Evolutionary conservation across 352 stramenopile species (phyloP).

Genomic region (Globisporangium paddicum): DNA sequence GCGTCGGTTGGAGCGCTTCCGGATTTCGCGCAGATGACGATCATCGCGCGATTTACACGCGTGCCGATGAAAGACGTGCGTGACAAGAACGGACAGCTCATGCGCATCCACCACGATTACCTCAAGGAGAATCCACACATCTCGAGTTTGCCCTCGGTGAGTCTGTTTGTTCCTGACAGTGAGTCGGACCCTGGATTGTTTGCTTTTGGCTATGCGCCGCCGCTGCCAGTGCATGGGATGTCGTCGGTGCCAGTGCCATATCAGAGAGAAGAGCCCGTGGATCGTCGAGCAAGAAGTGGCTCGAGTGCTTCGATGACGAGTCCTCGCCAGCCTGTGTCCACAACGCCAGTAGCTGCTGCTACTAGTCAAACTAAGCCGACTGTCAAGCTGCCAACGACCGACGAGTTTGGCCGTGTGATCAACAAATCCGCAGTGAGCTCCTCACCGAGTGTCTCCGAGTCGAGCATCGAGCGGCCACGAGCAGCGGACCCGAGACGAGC

Average conservation of each 20-base stretch:
- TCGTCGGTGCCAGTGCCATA: constrained; percentile 47
- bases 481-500: constrained; percentile 19
- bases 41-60: constrained; percentile 65
- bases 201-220: constrained; percentile 66
- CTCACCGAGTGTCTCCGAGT: neutral
- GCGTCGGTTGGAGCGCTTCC: constrained; percentile 58
- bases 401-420: constrained; percentile 56
- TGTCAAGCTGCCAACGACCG: constrained; percentile 12
- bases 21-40: constrained; percentile 70
- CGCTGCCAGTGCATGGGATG: constrained; percentile 46
- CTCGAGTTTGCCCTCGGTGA: constrained; percentile 38
- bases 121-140: constrained; percentile 69
- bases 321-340: neutral
- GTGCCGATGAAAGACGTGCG: constrained; percentile 54
- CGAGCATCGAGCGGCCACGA: constrained; percentile 5
- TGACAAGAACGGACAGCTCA: constrained; percentile 77
- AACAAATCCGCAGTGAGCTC: constrained; percentile 13
- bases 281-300: constrained; percentile 2
- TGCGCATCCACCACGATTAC: constrained; percentile 71
- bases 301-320: neutral
- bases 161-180: constrained; percentile 37
- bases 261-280: constrained; percentile 27
- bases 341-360: neutral
- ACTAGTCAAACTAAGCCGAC: constrained; percentile 6
- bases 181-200: constrained; percentile 50